phyloP scores from a whole-genome alignment of 2,329 filamentous ascomycete species.

The Neopestalotiopsis sp. region DNA sequence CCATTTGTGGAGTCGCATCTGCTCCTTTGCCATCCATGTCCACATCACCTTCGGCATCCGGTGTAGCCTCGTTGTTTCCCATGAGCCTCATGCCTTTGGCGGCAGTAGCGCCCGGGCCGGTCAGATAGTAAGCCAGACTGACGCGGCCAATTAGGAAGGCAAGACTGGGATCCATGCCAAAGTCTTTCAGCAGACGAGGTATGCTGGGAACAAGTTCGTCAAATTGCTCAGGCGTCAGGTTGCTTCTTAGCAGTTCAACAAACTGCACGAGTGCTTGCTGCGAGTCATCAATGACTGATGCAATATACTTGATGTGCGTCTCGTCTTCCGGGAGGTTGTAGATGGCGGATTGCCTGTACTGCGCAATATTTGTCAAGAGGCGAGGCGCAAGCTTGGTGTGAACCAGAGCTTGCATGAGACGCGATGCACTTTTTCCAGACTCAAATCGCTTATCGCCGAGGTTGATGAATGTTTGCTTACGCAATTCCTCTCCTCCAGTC shows the following conservation, averaged over 20 bases:
- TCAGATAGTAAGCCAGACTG: constrained; percentile 73
- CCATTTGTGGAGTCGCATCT: constrained; percentile 26
- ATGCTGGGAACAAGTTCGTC: constrained; percentile 79
- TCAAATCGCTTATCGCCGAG: constrained; percentile 84
- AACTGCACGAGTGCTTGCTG: constrained; percentile 87
- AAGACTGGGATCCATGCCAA: constrained; percentile 78
- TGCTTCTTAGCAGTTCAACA: constrained; percentile 84
- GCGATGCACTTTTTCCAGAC: constrained; percentile 74
- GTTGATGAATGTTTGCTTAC: constrained; percentile 79
- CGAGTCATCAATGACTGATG: constrained; percentile 88
- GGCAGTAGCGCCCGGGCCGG: constrained; percentile 42
- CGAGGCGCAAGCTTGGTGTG: constrained; percentile 80
- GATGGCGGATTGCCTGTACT: constrained; percentile 87
- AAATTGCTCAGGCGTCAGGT: constrained; percentile 77
- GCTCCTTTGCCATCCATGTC: constrained; percentile 50
- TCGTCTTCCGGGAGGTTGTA: constrained; percentile 74
- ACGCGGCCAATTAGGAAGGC: constrained; percentile 85
- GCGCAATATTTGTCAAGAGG: constrained; percentile 87
- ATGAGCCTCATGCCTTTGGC: constrained; percentile 32
- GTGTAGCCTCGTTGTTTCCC: constrained; percentile 32
- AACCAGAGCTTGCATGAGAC: constrained; percentile 79
- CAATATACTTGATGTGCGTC: constrained; percentile 86
- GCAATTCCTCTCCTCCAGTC: constrained; percentile 82
- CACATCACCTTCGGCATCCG: constrained; percentile 64
- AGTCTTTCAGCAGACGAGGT: constrained; percentile 75